These are phyloP conservation scores for Eutrema yunnanense DNA, from an alignment of 345 rosid genomes.

Conservation along the genomic window DNA sequence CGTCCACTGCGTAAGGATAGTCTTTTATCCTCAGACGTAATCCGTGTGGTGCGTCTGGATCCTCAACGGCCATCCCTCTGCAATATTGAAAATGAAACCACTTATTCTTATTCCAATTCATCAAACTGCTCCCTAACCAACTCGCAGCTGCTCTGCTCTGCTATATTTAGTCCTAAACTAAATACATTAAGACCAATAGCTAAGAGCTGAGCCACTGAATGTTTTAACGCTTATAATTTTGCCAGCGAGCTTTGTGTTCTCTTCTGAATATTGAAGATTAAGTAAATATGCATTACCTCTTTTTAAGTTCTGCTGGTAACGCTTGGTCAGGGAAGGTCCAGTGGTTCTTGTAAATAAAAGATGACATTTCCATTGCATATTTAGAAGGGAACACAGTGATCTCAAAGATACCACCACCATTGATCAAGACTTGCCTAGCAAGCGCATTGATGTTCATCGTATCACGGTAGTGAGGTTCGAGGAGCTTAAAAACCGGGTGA, in stretches of 20 bases:
- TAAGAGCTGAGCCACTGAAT: too few species aligned
- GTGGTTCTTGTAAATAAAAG: slow-evolving; percentile 36
- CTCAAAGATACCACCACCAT: slow-evolving; percentile 60
- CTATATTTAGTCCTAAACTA: not conserved
- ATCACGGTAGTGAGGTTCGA: slow-evolving; percentile 77
- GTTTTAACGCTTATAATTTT: not conserved
- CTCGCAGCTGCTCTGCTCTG: not conserved
- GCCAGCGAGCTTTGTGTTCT: not conserved
- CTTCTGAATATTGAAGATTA: not conserved
- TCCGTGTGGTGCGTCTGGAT: slow-evolving; percentile 48
- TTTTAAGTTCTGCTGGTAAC: slow-evolving; percentile 65
- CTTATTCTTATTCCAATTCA: too few species aligned
- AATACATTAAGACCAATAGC: too few species aligned
- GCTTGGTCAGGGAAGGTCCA: slow-evolving; percentile 70
- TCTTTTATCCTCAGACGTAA: slow-evolving; percentile 52
- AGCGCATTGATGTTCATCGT: slow-evolving; percentile 74
- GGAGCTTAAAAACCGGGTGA: slow-evolving; percentile 74
- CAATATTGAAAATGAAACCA: not conserved
- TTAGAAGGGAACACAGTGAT: slow-evolving; percentile 52
- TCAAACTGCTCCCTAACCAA: too few species aligned
- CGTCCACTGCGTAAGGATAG: slow-evolving; percentile 74
- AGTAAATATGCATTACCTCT: slow-evolving; percentile 39
- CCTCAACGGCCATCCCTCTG: slow-evolving; percentile 73
- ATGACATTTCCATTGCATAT: slow-evolving; percentile 66
- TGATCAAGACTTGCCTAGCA: slow-evolving; percentile 50